Percentiles rank a stretch among this genome's conserved stretches.
Evolutionary conservation across 495 filamentous ascomycete species (phyloP).

Genomic region (Darksidea phi): DNA sequence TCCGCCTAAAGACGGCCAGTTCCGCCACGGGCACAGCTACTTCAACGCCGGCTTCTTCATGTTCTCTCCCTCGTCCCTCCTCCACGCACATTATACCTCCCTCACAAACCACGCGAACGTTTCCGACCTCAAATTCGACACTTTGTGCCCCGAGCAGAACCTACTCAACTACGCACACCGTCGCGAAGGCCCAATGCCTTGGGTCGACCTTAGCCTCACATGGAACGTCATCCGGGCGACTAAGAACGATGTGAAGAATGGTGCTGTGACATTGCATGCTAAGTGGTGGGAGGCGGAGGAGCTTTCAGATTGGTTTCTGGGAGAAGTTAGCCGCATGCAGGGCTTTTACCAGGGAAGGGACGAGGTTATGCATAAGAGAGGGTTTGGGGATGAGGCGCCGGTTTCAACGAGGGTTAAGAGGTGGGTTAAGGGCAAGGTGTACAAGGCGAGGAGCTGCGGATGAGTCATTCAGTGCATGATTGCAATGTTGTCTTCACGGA

Average conservation of each 20-base stretch:
- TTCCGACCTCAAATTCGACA: not conserved
- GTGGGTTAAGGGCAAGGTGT: too few species aligned
- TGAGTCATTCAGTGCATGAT: too few species aligned
- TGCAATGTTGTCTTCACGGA: too few species aligned
- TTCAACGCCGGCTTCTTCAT: constrained; percentile 7
- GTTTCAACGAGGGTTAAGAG: too few species aligned
- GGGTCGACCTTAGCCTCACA: not conserved
- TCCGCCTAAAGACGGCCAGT: not conserved
- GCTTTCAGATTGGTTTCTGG: too few species aligned
- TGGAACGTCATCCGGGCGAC: constrained; percentile 2
- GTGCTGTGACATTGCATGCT: not conserved
- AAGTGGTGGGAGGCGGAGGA: constrained; percentile 1
- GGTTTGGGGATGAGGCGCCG: too few species aligned
- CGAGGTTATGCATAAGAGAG: too few species aligned
- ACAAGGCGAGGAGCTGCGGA: too few species aligned
- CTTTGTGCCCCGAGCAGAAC: not conserved
- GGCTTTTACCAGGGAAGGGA: too few species aligned
- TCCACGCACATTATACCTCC: constrained; percentile 1
- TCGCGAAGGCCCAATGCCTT: not conserved
- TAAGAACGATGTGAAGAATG: not conserved
- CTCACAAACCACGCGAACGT: not conserved
- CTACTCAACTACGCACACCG: constrained; percentile 1
- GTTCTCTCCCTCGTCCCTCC: not conserved
- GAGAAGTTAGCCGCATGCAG: too few species aligned
- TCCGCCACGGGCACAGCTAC: not conserved